Percentiles rank a stretch among this genome's conserved stretches.
Evolutionary conservation across 1,139 yeast genomes (phyloP).

Genomic region (Suhomyces chickasaworum): DNA sequence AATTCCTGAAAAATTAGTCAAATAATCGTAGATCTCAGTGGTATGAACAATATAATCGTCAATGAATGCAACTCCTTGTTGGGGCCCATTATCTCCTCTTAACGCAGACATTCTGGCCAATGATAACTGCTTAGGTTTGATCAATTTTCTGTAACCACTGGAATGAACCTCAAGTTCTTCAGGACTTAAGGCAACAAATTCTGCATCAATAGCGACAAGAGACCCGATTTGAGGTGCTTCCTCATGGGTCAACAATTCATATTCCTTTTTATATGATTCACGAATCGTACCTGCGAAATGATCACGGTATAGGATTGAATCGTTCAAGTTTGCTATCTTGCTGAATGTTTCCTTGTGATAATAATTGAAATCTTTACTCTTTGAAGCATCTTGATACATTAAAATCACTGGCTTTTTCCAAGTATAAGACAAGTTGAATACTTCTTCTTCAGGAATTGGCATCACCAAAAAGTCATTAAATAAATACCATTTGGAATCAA

Average conservation of each 20-base stretch:
- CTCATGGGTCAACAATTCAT: conserved; percentile 59
- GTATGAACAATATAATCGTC: conserved; percentile 89
- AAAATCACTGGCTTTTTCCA: conserved; percentile 88
- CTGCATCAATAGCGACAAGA: conserved; percentile 93
- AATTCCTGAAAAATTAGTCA: conserved; percentile 91
- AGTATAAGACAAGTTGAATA: conserved; percentile 61
- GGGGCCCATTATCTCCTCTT: conserved; percentile 68
- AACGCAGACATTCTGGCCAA: conserved; percentile 89
- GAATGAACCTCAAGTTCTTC: conserved; percentile 76
- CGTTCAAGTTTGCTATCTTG: conserved; percentile 46
- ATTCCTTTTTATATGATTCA: conserved; percentile 60
- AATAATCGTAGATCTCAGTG: conserved; percentile 74
- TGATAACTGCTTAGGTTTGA: conserved; percentile 75
- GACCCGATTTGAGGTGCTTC: conserved; percentile 79
- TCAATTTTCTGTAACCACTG: conserved; percentile 66
- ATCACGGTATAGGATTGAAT: conserved; percentile 69
- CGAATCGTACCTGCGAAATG: conserved; percentile 74
- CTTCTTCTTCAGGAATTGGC: conserved; percentile 73
- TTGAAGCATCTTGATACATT: conserved; percentile 57
- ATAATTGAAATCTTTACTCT: conserved; percentile 25
- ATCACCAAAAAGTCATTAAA: conserved; percentile 93
- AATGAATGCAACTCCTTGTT: conserved; percentile 77
- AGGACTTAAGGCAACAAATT: conserved; percentile 80
- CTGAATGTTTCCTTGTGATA: conserved; percentile 26
- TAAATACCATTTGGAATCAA: conserved; percentile 70